Base-by-base conservation (phyloP, 2,329 filamentous ascomycete species). In the Fulvia fulva region DNA sequence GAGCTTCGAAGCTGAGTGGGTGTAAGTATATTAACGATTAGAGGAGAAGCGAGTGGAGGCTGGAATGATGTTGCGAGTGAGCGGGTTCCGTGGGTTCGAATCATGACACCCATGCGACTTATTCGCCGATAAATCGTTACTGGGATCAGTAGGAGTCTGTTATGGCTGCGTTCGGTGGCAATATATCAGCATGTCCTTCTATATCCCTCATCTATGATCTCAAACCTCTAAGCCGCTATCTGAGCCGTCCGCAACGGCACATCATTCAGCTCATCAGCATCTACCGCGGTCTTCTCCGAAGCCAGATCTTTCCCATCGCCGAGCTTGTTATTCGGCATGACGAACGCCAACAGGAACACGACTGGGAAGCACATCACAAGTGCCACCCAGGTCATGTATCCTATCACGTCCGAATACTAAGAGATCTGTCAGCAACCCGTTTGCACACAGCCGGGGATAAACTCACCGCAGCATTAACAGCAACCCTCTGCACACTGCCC, bases 401-500 rank as follows among this genome's bases (percentile, higher is more conserved):
- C 57, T 49, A 66, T 59, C 23, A 64, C 61, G 47, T 64, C 62
- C 21, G 62, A 64, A 55, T 64, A 64, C 58, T 63, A 30, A 21
- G 52, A 26, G 49, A 22, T 11, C 43, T 26, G 37, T 60, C 45
- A 58, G 56, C 23, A 30, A 21, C 22, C 50, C 30, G 9, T 77
- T 77, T 21, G 69, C 58, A 25, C 46, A 51, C 14, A 11, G n/a
- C 12, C 2, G 1, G 9, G n/a, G 25, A 11, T 21, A 19, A 2
- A 61, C 59, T 52, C 41, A 63, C 61, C 25, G 63, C 63, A 26
- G 53, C 57, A 61, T 77, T 74, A n/a, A 81, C 70, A 1, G 79
- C 77, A 6, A 59, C 69, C 21, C 78, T 66, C 47, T 79, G 71
- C 3, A 68, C 46, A 0, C 74, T 73, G 0, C 76, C 79, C 74